These are phyloP conservation scores for Ensete ventricosum DNA, from an alignment of 176 grass and related monocot species.

Conservation along the genomic window DNA sequence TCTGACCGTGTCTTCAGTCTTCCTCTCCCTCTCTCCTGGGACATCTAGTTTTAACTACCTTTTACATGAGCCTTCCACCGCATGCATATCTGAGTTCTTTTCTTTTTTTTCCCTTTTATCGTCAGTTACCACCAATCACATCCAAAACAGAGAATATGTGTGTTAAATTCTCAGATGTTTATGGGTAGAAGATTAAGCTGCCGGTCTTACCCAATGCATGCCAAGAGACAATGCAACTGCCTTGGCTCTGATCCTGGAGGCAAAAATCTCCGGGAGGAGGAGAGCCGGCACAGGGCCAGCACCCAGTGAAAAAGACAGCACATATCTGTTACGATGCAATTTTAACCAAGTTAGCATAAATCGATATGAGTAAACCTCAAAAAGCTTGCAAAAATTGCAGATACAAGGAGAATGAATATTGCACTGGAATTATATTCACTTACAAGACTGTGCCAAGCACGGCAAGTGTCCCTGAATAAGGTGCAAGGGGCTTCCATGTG, in stretches of 20 bases:
- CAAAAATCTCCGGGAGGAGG: constrained; percentile 97
- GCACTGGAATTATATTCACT: constrained; percentile 26
- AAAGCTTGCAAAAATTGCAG: constrained; percentile 1
- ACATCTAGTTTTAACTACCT: neutral
- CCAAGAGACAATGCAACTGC: constrained; percentile 90
- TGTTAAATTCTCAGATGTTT: neutral
- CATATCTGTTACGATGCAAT: constrained; percentile 50
- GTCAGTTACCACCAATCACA: neutral
- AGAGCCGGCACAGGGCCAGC: constrained; percentile 95
- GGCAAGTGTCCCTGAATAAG: constrained; percentile 88
- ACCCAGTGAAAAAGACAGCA: constrained; percentile 90
- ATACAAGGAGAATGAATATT: constrained; percentile 9
- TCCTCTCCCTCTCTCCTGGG: neutral
- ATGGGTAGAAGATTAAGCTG: neutral
- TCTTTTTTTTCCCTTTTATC: neutral
- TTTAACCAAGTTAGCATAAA: constrained; percentile 17
- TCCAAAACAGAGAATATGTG: neutral
- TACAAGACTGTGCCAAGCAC: constrained; percentile 88
- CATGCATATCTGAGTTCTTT: too few relatives aligned
- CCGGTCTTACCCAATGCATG: constrained; percentile 86
- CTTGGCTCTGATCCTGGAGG: constrained; percentile 98
- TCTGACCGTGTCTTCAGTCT: too few relatives aligned
- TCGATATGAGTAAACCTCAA: neutral
- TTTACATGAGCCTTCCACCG: neutral
- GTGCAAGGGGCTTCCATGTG: constrained; percentile 77